These are phyloP conservation scores for Nepenthes mirabilis DNA, from an alignment of 148 eudicot species.

Conservation along the genomic window DNA sequence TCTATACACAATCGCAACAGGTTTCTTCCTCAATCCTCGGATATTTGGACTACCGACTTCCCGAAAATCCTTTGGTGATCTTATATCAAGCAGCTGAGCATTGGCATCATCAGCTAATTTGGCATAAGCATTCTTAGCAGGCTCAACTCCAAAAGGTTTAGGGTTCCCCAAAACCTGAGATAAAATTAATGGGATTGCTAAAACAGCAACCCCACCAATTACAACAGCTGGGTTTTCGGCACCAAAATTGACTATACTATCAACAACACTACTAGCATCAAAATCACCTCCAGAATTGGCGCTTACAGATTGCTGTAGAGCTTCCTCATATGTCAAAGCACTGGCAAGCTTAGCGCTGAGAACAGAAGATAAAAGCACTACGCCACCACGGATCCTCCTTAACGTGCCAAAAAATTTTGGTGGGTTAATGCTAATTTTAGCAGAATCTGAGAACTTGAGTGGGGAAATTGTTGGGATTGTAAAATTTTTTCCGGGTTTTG, in stretches of 20 bases:
- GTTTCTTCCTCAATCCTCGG: slow-evolving; percentile 61
- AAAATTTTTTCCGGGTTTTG: slow-evolving; percentile 42
- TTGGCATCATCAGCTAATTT: slow-evolving; percentile 63
- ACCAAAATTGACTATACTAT: slow-evolving; percentile 28
- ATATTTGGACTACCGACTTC: slow-evolving; percentile 70
- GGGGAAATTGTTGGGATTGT: slow-evolving; percentile 21
- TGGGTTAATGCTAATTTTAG: slow-evolving; percentile 18
- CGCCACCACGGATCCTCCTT: slow-evolving; percentile 31
- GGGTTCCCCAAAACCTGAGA: slow-evolving; percentile 58
- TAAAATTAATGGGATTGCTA: slow-evolving; percentile 54
- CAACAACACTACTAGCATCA: slow-evolving; percentile 49
- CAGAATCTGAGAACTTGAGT: slow-evolving; percentile 22
- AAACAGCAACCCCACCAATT: slow-evolving; percentile 56
- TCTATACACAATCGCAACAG: slow-evolving; percentile 46
- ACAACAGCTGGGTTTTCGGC: slow-evolving; percentile 53
- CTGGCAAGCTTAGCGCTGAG: slow-evolving; percentile 32
- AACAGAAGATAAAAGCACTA: slow-evolving; percentile 48
- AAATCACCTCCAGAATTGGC: slow-evolving; percentile 33
- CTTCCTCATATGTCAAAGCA: slow-evolving; percentile 87
- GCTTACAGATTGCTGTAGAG: slow-evolving; percentile 43
- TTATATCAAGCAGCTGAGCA: slow-evolving; percentile 80
- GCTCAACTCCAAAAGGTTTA: slow-evolving; percentile 68
- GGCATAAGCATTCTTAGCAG: slow-evolving; percentile 63
- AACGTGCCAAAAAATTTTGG: slow-evolving; percentile 14
- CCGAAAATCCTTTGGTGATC: slow-evolving; percentile 41